Evolutionary conservation across 768 basidiomycete species (phyloP).

Genomic region (Mycena amicta): DNA sequence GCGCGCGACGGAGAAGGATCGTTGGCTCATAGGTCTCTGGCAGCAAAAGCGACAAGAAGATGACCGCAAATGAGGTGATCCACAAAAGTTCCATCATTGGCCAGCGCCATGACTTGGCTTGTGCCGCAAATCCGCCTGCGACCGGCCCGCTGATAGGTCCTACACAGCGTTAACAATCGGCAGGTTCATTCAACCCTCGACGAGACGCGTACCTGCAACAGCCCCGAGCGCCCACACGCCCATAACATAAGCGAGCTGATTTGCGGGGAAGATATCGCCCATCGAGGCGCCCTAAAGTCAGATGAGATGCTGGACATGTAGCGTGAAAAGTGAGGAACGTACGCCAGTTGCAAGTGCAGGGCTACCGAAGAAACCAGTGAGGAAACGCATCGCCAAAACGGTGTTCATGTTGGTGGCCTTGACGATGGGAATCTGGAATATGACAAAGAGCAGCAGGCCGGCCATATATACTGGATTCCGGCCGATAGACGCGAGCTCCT

Average conservation of each 20-base stretch:
- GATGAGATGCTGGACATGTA: not conserved
- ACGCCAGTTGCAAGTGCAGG: conserved; percentile 35
- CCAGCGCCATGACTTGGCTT: conserved; percentile 34
- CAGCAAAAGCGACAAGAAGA: conserved; percentile 30
- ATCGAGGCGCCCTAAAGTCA: not conserved
- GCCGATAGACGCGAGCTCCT: conserved; percentile 34
- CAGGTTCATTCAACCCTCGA: no score
- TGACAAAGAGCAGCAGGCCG: conserved; percentile 31
- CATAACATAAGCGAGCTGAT: conserved; percentile 7
- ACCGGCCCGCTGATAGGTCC: conserved; percentile 35
- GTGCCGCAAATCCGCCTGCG: conserved; percentile 33
- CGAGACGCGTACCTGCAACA: no score
- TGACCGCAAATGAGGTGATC: conserved; percentile 28
- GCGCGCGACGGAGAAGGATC: conserved; percentile 32
- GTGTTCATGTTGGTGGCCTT: conserved; percentile 31
- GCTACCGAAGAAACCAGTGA: conserved; percentile 35
- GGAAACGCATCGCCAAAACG: conserved; percentile 34
- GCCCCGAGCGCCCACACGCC: conserved; percentile 16
- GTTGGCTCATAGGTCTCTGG: conserved; percentile 31
- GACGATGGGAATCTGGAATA: conserved; percentile 34
- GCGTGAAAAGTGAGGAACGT: not conserved
- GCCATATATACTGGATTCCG: conserved; percentile 34
- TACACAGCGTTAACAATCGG: no score
- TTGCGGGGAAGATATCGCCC: conserved; percentile 6
- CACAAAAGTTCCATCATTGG: conserved; percentile 35